Base-by-base conservation (phyloP, 129 eudicot species). In the Kitagawia praeruptora region DNA sequence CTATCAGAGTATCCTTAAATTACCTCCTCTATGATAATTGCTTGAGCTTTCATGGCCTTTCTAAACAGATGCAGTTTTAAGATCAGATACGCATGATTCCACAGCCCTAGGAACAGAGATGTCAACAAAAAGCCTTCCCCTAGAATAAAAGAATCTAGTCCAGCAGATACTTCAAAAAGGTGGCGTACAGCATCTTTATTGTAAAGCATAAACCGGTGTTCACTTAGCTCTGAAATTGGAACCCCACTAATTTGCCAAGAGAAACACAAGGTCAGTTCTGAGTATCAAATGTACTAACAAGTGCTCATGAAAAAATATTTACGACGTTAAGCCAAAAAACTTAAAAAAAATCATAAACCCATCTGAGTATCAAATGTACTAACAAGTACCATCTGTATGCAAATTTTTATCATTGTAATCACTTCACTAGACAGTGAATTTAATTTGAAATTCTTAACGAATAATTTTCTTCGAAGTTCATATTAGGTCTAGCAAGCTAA, bases 111-210 rank as follows among this genome's bases (percentile, higher is more conserved):
- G 97, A 78, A 92, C 97, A 12, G 97, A 88, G 58, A 92, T 90
- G 53, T 92, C 97, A 44, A 92, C 75, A 42, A 92, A 92, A 47
- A 92, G 70, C 98, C 97, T 87, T 93, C 98, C 79, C 98, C 98
- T 39, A 91, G 77, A 54, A 93, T 87, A 6, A 91, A 80, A 72
- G 97, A 92, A 84, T 92, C 96, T 19, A 92, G 92, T 39, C 98
- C 98, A n/a, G 94, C 80, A 23, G 98, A 87, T 53, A 91, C 96
- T 84, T 91, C 95, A 82, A 93, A 93, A 31, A 93, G 84, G 78
- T 93, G 98, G 31, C 74, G 77, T 45, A 94, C 82, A 25, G 97
- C 98, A 14, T 91, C 97, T 81, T 85, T 85, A 74, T 91, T 91
- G 81, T 82, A 89, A 37, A 93, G 86, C 75, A 93, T 40, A 81